Conservation (phyloP, 352 stramenopile species). For the Globisporangium cederbergense region DNA sequence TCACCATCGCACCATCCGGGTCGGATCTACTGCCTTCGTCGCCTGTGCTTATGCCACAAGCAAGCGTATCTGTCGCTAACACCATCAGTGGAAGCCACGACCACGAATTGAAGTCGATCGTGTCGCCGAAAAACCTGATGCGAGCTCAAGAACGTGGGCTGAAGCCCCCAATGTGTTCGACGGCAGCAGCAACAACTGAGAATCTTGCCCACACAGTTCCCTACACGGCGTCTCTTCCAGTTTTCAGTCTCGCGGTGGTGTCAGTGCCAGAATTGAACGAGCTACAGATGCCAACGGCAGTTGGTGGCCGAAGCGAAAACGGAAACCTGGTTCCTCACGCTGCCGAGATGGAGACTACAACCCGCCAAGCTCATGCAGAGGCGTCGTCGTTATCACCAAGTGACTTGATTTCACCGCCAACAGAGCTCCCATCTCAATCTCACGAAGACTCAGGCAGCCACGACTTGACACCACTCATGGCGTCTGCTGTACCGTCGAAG, state of each 20-base stretch:
- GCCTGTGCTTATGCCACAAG: neutral
- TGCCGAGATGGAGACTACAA: neutral
- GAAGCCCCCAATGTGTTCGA: neutral
- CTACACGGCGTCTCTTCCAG: neutral
- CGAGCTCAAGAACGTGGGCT: neutral
- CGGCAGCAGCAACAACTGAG: neutral
- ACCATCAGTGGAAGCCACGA: neutral
- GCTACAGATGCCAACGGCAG: neutral
- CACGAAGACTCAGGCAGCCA: neutral
- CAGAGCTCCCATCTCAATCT: neutral
- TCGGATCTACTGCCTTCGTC: conserved; percentile 6
- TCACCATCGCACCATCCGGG: conserved; percentile 11
- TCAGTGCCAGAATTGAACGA: neutral
- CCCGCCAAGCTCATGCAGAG: neutral
- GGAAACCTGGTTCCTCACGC: neutral
- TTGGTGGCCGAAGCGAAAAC: too few species aligned
- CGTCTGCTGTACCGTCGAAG: neutral
- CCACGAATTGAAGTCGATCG: conserved; percentile 16
- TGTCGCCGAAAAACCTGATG: neutral
- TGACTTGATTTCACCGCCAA: neutral
- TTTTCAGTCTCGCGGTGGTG: neutral
- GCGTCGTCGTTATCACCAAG: neutral
- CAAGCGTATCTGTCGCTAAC: neutral
- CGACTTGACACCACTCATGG: neutral
- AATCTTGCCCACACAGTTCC: neutral